Conservation (phyloP, 495 filamentous ascomycete species). For the Penicillium samsonianum region DNA sequence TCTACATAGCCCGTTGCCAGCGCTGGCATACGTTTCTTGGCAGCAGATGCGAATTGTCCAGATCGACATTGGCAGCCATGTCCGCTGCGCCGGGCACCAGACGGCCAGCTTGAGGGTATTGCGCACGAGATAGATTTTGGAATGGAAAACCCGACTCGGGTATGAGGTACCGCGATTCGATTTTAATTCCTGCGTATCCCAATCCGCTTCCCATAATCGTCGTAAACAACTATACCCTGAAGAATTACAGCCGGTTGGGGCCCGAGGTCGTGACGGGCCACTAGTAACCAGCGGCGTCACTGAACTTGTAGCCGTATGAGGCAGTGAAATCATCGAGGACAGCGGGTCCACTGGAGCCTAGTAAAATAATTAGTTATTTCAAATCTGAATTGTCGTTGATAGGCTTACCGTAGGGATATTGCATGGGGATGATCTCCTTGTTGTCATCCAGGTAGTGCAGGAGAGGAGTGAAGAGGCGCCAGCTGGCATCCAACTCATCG, state of each 20-base stretch:
- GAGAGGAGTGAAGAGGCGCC: conserved; percentile 97
- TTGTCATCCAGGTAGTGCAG: conserved; percentile 98
- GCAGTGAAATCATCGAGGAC: conserved; percentile 97
- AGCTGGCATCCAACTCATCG: conserved; percentile 95
- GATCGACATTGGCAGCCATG: too few relatives aligned
- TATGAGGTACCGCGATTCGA: too few relatives aligned
- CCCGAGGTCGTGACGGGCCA: conserved; percentile 72
- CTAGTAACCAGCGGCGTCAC: conserved; percentile 92
- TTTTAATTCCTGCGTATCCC: conserved; percentile 30
- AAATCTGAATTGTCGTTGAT: neutral
- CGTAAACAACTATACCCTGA: conserved; percentile 24
- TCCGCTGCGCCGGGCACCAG: too few relatives aligned
- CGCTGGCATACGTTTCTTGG: too few relatives aligned
- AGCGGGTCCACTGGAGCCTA: conserved; percentile 92
- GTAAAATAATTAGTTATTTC: neutral
- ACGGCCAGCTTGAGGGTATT: too few relatives aligned
- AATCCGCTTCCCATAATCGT: conserved; percentile 25
- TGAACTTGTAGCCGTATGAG: conserved; percentile 98
- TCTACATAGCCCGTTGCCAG: too few relatives aligned
- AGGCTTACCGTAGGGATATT: conserved; percentile 93
- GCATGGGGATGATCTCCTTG: conserved; percentile 98
- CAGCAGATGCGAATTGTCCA: too few relatives aligned
- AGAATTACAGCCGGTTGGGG: conserved; percentile 67
- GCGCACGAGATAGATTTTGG: too few relatives aligned
- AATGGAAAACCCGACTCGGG: too few relatives aligned